Conservation (phyloP, 371 early-diverging fungal species). For the Mucor lusitanicus region DNA sequence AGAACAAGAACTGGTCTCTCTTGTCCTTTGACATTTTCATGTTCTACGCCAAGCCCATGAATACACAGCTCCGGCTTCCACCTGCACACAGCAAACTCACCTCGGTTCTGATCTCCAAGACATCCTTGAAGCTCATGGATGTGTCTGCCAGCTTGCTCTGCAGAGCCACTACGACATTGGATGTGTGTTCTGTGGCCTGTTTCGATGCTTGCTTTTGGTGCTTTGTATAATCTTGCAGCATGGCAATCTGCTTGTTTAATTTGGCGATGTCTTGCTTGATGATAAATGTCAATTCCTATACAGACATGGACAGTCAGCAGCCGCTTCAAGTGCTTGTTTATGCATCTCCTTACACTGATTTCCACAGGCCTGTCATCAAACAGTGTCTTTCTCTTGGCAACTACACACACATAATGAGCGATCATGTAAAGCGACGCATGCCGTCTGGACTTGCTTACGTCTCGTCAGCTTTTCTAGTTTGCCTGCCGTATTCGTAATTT, state of each 20-base stretch:
- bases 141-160: constrained; percentile 91
- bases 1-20: constrained; percentile 60
- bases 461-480: constrained; percentile 71
- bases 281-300: constrained; percentile 86
- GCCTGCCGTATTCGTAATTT: constrained; percentile 61
- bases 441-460: constrained; percentile 36
- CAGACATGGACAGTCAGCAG: background rate
- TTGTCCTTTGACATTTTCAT: constrained; percentile 77
- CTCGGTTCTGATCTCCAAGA: constrained; percentile 85
- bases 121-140: constrained; percentile 88
- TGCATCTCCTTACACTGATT: constrained; percentile 55
- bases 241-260: constrained; percentile 87
- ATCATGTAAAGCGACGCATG: background rate
- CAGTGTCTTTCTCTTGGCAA: constrained; percentile 73
- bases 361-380: constrained; percentile 79
- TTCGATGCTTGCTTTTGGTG: constrained; percentile 55
- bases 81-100: background rate
- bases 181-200: constrained; percentile 89
- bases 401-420: constrained; percentile 26
- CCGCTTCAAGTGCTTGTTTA: background rate
- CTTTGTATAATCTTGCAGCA: constrained; percentile 70
- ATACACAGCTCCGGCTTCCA: background rate
- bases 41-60: constrained; percentile 40
- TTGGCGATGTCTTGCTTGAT: constrained; percentile 96
- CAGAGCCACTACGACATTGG: constrained; percentile 88